A percentile compares a stretch with the other conserved stretches of the same genome.
These are phyloP conservation scores for Corrigiola litoralis DNA, from an alignment of 179 eudicot species.

Conservation along the genomic window DNA sequence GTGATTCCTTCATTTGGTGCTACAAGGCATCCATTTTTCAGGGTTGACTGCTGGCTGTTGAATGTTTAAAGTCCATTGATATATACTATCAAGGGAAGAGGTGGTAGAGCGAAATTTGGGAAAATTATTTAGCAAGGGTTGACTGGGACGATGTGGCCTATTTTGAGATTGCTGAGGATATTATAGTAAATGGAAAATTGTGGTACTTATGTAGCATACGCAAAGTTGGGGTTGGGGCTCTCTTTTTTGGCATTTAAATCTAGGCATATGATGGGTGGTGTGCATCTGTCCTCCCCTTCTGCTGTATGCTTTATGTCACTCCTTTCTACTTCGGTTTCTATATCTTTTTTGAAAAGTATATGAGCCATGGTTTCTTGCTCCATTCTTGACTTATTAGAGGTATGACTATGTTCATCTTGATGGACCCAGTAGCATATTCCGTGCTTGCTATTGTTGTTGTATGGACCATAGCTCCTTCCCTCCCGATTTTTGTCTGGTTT, in stretches of 20 bases:
- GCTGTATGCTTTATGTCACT: neutral
- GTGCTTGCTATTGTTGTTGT: neutral
- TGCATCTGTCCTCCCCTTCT: neutral
- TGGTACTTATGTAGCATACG: neutral
- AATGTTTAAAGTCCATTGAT: neutral
- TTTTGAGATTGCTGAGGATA: neutral
- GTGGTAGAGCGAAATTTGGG: neutral
- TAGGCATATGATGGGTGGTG: neutral
- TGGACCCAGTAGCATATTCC: no score
- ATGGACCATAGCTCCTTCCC: neutral
- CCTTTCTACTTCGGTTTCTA: neutral
- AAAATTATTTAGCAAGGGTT: neutral
- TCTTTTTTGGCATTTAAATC: neutral
- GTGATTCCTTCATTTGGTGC: conserved; percentile 31
- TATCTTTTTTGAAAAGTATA: neutral
- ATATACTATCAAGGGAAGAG: neutral
- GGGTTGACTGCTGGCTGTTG: neutral
- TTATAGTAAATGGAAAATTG: neutral
- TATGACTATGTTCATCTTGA: no score
- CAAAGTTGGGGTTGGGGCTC: neutral
- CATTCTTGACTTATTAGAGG: no score
- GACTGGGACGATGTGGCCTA: no score
- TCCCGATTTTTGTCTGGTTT: neutral
- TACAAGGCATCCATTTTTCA: neutral
- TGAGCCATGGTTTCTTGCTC: no score